Evolutionary conservation across 2,329 filamentous ascomycete genomes (phyloP), one percentile per base, ranked within the genome.

Genomic region (Endothia cerciana): DNA sequence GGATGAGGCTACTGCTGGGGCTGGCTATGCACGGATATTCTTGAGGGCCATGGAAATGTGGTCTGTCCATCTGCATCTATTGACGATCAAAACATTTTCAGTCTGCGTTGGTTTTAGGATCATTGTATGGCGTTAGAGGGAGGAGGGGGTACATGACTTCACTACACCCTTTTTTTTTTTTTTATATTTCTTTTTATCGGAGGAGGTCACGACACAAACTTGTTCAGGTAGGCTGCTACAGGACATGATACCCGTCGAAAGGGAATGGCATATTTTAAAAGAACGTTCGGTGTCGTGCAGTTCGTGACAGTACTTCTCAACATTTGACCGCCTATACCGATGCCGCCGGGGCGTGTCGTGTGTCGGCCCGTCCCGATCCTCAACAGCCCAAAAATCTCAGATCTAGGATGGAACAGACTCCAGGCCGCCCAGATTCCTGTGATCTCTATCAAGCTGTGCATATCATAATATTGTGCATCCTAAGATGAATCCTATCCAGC

Each of bases 111-210:
- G 38, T 58, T 47, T 51, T 30, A 19, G 43, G 15, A 41, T 61
- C 60, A 49, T 25, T 67, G 59, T 65, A 67, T 30, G 65, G 65
- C 65, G 65, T 67, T 67, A 17, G 13, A 55, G 65, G 57, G 60
- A 25, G 33, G 49, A 13, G 13, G 51, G 36, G 28, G 22, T 38
- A 25, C 49, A 45, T 45, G 38, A 60, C 8, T 45, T 7, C 41
- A 11, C 22, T 51, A 28, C 47, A 51, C 47, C 25, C 22, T 51
- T 17, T 28, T 15, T 49, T 28, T 28, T 7, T 47, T 25, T 33
- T 30, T 28, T 59, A 60, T 36, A 36, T 36, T 58, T 33, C 10
- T 22, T 22, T 36, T 58, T 28, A 33, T 40, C 5, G 28, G 56
- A 38, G 40, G 43, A 58, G 15, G 43, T 60, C 38, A 62, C 33